Conservation (phyloP, 345 rosid species). For the Bruguiera sexangula region DNA sequence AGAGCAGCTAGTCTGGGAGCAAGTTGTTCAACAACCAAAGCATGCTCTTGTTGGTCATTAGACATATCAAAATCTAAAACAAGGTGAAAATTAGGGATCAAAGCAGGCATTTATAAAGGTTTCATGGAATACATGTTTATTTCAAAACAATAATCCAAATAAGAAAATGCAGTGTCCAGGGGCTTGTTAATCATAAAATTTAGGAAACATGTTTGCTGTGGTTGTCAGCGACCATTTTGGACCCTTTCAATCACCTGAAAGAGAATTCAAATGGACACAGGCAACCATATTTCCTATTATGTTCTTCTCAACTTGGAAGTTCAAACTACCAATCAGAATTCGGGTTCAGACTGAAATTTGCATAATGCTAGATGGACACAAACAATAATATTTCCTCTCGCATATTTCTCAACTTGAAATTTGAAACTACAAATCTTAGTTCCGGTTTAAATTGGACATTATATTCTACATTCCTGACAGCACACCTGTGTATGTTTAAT, state of each 20-base stretch:
- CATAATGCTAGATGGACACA: too few relatives aligned
- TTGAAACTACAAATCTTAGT: not conserved
- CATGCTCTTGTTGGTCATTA: conserved; percentile 25
- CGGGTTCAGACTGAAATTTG: too few relatives aligned
- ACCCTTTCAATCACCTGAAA: not conserved
- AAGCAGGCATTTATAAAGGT: not conserved
- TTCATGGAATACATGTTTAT: not conserved
- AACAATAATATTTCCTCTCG: too few relatives aligned
- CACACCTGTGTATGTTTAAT: too few relatives aligned
- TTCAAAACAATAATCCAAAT: not conserved
- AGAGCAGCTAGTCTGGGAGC: conserved; percentile 36
- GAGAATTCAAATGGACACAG: not conserved
- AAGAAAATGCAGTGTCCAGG: too few relatives aligned
- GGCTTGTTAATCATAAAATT: too few relatives aligned
- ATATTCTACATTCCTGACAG: too few relatives aligned
- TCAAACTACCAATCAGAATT: too few relatives aligned
- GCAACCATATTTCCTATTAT: not conserved
- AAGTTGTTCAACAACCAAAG: conserved; percentile 27
- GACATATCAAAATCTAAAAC: conserved; percentile 28
- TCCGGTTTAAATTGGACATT: too few relatives aligned
- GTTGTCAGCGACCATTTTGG: not conserved
- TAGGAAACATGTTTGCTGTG: too few relatives aligned
- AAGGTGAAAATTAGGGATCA: not conserved
- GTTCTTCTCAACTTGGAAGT: too few relatives aligned
- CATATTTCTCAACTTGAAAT: not conserved